Evolutionary conservation across 768 basidiomycete species (phyloP), one percentile per base, ranked within the genome.

Genomic region (Pleurotus tuoliensis): DNA sequence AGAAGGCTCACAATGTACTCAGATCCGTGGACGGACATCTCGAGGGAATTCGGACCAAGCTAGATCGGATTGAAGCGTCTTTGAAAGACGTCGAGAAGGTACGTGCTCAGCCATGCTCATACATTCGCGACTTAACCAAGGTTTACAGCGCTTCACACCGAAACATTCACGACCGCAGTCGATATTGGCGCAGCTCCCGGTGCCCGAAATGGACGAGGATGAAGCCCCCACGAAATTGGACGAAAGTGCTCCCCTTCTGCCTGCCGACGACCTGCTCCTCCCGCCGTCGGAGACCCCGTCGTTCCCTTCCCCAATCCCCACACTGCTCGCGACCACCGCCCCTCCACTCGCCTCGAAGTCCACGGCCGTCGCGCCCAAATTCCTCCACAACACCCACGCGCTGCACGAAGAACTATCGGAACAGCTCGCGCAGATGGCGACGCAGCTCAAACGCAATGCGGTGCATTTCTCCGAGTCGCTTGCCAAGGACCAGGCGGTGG

Each of bases 361-460:
- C 3, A 73, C 68, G 2, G 67, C 68, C 5, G 61, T 69, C 11
- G 62, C 63, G 18, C 73, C 75, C 3, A 70, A 75, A 3, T 73
- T 76, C 63, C 69, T 81, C 20, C 78, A 82, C 62, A 80, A 82
- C 58, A 82, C 87, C n/a, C 78, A 68, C 37, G 76, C 79, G 0
- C 71, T 88, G 2, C 93, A 95, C 22, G 82, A 91, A 50, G 82
- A 90, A 20, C 82, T 95, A 47, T 80, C 89, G 0, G 75, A 76
- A 7, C 87, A 92, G 63, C 82, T 95, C 22, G 86, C 84, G 0
- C 69, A 83, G 56, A 98, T 98, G 95, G 92, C 93, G 0, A 76
- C 84, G 8, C 92, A 94, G 66, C 83, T 98, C 49, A 91, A 90
- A 63, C 78, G 82, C 20, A 96, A 96, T 61, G 87, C 93, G 0